Percentiles rank a stretch among this genome's conserved stretches.
These are phyloP conservation scores for Monosporascus sp. DNA, from an alignment of 2,329 filamentous ascomycete species.

Conservation along the genomic window DNA sequence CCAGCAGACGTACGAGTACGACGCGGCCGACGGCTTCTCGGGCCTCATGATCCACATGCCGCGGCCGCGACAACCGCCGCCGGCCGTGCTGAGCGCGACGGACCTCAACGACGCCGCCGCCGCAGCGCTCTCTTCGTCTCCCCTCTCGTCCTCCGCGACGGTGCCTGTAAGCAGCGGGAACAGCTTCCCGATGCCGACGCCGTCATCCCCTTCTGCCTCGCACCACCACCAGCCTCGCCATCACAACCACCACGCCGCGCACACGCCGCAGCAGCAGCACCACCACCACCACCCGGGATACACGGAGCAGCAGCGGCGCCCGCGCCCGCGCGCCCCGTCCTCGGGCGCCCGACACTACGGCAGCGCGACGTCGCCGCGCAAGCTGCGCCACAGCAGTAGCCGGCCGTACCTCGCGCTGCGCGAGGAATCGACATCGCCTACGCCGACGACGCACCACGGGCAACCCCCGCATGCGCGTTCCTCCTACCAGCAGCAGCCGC, in stretches of 20 bases:
- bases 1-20: conserved; percentile 37
- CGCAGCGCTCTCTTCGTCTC: background rate
- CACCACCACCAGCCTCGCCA: background rate
- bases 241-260: background rate
- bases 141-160: background rate
- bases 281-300: conserved; percentile 14
- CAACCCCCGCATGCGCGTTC: background rate
- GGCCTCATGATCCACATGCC: conserved; percentile 53
- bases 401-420: conserved; percentile 14
- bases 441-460: conserved; percentile 24
- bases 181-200: background rate
- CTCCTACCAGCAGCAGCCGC: background rate
- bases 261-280: conserved; percentile 20
- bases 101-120: conserved; percentile 14
- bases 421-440: conserved; percentile 32
- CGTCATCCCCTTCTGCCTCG: background rate
- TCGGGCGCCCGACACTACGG: conserved; percentile 46
- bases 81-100: conserved; percentile 31
- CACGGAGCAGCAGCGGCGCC: conserved; percentile 36
- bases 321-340: conserved; percentile 48
- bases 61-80: conserved; percentile 34
- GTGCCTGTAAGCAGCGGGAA: background rate
- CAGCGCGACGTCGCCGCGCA: conserved; percentile 36
- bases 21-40: conserved; percentile 22
- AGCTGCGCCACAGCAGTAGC: conserved; percentile 30